These are phyloP conservation scores for Chaetomium fimeti DNA, from an alignment of 495 filamentous ascomycete genomes.

Conservation along the genomic window DNA sequence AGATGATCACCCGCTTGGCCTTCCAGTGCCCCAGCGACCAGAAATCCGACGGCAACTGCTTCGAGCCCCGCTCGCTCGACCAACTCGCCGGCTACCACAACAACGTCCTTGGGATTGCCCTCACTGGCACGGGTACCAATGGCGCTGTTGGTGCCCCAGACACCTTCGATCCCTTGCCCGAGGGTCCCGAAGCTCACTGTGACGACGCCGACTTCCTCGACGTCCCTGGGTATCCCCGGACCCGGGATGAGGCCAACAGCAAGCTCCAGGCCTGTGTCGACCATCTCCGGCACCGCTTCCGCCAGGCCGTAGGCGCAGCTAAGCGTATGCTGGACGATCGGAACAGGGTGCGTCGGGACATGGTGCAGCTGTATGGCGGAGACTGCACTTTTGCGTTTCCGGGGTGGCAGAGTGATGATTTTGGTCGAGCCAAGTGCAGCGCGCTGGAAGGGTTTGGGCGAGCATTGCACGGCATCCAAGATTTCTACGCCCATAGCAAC, in stretches of 20 bases:
- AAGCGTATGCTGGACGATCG: conserved; percentile 23
- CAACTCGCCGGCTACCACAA: conserved; percentile 33
- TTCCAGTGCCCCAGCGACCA: conserved; percentile 30
- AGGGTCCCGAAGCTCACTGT: conserved; percentile 34
- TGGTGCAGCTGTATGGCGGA: conserved; percentile 26
- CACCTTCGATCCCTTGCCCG: conserved; percentile 33
- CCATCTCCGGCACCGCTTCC: conserved; percentile 33
- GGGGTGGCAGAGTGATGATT: conserved; percentile 20
- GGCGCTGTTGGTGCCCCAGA: conserved; percentile 35
- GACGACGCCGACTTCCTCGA: conserved; percentile 37
- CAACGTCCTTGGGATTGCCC: conserved; percentile 26
- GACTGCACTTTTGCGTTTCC: conserved; percentile 33
- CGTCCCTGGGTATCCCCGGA: conserved; percentile 31
- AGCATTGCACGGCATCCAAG: conserved; percentile 31
- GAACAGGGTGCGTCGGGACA: conserved; percentile 21
- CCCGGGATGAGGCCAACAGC: conserved; percentile 23
- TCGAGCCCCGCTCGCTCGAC: conserved; percentile 33
- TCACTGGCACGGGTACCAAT: conserved; percentile 30
- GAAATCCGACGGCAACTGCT: conserved; percentile 32
- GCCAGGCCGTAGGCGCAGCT: conserved; percentile 23
- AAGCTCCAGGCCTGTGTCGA: conserved; percentile 30
- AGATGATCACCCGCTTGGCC: conserved; percentile 35
- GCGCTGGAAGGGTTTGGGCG: conserved; percentile 31
- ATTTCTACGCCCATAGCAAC: conserved; percentile 37
- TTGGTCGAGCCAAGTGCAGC: conserved; percentile 30